Conservation (phyloP, 2,329 filamentous ascomycete species). For the Xylariaceae sp. region DNA sequence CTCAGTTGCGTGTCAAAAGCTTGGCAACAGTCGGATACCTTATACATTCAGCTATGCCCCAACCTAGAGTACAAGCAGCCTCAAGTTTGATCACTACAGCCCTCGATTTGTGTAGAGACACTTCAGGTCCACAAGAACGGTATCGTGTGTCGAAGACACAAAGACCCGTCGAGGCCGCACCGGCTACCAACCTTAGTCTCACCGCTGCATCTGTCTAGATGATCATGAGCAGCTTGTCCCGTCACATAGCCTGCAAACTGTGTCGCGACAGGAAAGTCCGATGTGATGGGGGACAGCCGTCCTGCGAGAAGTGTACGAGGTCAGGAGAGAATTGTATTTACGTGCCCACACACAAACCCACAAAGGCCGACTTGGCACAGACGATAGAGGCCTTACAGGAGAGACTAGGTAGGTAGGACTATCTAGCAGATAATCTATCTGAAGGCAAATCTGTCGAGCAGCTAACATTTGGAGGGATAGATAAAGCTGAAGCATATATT, state of each 20-base stretch:
- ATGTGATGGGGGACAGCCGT: constrained; percentile 21
- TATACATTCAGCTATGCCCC: constrained; percentile 9
- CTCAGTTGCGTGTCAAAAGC: constrained; percentile 4
- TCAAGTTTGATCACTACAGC: constrained; percentile 1
- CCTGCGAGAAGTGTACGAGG: constrained; percentile 23
- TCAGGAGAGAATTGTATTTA: constrained; percentile 24
- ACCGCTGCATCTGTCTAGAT: background rate
- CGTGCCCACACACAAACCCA: constrained; percentile 21
- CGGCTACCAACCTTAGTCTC: no score
- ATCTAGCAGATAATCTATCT: background rate
- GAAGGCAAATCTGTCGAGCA: background rate
- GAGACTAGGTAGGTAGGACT: constrained; percentile 22
- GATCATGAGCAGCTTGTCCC: constrained; percentile 18
- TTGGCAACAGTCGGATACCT: constrained; percentile 9
- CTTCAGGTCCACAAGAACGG: background rate
- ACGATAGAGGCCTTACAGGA: constrained; percentile 25
- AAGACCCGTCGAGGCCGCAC: no score
- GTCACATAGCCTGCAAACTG: constrained; percentile 21
- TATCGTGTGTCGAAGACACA: no score
- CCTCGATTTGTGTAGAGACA: constrained; percentile 8
- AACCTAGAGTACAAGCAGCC: constrained; percentile 5
- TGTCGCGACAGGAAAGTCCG: constrained; percentile 24
- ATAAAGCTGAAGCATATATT: constrained; percentile 23
- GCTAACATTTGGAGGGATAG: constrained; percentile 14
- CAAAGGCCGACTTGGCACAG: constrained; percentile 22